Evolutionary conservation across 306 rosid species (phyloP), one percentile per base, ranked within the genome.

Genomic region (Fragaria iinumae): DNA sequence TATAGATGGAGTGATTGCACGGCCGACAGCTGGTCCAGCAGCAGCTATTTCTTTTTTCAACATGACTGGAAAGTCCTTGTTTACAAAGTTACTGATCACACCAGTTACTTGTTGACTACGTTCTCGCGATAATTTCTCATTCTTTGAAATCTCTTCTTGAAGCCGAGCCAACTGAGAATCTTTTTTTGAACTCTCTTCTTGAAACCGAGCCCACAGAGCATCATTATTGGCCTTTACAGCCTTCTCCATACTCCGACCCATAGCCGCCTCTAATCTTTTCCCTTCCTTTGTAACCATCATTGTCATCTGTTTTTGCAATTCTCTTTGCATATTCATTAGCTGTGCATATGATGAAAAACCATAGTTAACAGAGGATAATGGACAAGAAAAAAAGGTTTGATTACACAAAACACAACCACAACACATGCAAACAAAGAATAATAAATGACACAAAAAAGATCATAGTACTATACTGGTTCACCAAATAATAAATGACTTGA

Each of bases 131-230:
- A 85, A 74, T 85, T 87, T 96, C 69, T 96, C 99, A 87, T 78
- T 89, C 85, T 91, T 96, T 3, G 86, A 90, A 84, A 80, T 91
- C 83, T 96, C 99, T 86, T 93, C 98, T 78, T 88, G 99, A 78
- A 93, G 76, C 69, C 93, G 90, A 82, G 96, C 96, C 98, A 91
- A 96, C 72, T 93, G 79, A 80, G 90, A 93, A 82, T 96, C 99
- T 32, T 80, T 89, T 83, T 89, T 96, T 4, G 85, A 90, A 84
- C 82, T 91, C 83, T 96, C 99, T 85, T 92, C 98, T 78, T 88
- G 99, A 78, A 92, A 75, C 69, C 93, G 90, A 82, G 96, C 96
- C 98, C 93, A 96, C 72, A 96, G 78, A 80, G 90, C 93, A 82
- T 96, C 99, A 49, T 78, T 77, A 32, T 91, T 89, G 48, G 93